Evolutionary conservation across 106 monocot species (phyloP), one percentile per base, ranked within the genome.

Genomic region (Allium sativum): DNA sequence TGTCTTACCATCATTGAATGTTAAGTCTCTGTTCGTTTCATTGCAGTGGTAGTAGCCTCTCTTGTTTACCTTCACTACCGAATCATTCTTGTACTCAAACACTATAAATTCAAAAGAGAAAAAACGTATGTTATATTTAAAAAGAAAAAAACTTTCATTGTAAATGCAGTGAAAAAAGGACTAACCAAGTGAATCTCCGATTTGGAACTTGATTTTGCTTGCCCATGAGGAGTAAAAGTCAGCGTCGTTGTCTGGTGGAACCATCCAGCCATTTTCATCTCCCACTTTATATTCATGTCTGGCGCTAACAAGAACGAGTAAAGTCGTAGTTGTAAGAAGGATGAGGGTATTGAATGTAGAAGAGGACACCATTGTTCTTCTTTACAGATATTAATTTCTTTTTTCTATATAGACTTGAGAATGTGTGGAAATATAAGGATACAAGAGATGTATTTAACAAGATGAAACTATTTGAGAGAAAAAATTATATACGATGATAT

Each of bases 1-100:
- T 7, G 68, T 73, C 51, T 8, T 68, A 6, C 81, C 73, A 52
- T 81, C 73, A 65, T 56, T 69, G 20, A 7, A 44, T 9, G 5
- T 8, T 6, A 48, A 44, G 10, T 6, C 65, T 1, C 8, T 4
- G 11, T 6, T n/a, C 16, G 65, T 70, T 68, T 81, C 76, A 18
- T 76, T 77, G 81, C 81, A 81, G 65, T 81, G 81, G 77, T 77
- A 81, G 65, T 77, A 81, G 10, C 69, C 81, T 56, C 58, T 64
- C 48, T 76, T 81, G 21, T 46, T 31, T 55, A 77, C 73, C 54
- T 17, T 72, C 2, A 81, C 61, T 22, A 77, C 77, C 6, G 81
- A 73, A 52, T 81, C 77, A 52, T 81, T 81, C 59, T 61, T 54
- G 65, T 81, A 81, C 69, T 55, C 45, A 53, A 81, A 81, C 52